Evolutionary conservation across 371 early-diverging fungal species (phyloP), one percentile per base, ranked within the genome.

Genomic region (Lichtheimia corymbifera): DNA sequence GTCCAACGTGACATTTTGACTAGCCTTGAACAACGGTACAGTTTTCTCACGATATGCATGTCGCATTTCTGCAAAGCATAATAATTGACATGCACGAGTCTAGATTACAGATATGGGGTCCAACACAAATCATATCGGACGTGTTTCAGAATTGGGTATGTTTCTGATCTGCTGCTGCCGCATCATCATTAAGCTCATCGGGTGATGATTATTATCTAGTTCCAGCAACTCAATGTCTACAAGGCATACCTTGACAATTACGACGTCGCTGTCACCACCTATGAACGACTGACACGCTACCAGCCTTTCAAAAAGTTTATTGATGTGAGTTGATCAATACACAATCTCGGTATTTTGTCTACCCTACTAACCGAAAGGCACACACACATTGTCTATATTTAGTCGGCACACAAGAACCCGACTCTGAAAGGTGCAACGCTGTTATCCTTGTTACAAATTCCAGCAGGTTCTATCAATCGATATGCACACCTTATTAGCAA

Each of bases 241-340:
- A 59, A 57, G 24, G 50, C 52, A 2, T 79, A 76, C 49, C 50
- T 76, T 7, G 64, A 66, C n/a, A 74, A 79, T 49, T 79, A 79
- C 49, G 72, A 55, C 55, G 63, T 71, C 17, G 63, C 73, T 3
- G 59, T 76, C 5, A 73, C 76, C n/a, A 76, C 74, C 2, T 74
- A 72, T 57, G 77, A 79, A 42, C 58, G 76, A 24, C 50, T 79
- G 20, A 58, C 69, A 25, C 52, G 69, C 54, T 76, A 74, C 43
- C 71, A 72, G 40, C 76, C 77, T 1, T 79, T 79, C 49, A 74
- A 74, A 43, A 79, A 79, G 57, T 79, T 76, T 55, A 64, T 76
- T 42, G 76, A 76, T 50, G 79, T 69, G 68, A 65, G 67, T 24
- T 43, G 18, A 47, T 43, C 47, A 28, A 24, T 17, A 35, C 27